Evolutionary conservation across 768 basidiomycete genomes (phyloP).

Genomic region (Cantharellus anzutake): DNA sequence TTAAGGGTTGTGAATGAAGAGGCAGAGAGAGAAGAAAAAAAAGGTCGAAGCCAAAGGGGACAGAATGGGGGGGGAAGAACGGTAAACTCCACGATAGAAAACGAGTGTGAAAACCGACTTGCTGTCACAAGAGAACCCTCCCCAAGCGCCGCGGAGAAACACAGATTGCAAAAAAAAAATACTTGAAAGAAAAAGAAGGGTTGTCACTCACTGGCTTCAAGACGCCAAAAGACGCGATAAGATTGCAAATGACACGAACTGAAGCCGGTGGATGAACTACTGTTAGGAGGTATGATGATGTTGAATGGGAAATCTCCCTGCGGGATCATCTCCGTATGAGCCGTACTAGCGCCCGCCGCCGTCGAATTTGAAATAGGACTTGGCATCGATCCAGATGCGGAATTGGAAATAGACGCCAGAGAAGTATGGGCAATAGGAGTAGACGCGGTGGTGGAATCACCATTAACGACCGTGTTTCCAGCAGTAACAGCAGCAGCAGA

Average conservation of each 20-base stretch:
- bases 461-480: not conserved
- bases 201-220: conserved; percentile 50
- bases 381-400: too few relatives aligned
- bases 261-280: conserved; percentile 34
- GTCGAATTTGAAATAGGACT: too few relatives aligned
- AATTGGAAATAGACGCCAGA: too few relatives aligned
- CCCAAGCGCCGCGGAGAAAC: not conserved
- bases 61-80: not conserved
- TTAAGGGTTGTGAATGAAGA: conserved; percentile 40
- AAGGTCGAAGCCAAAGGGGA: not conserved
- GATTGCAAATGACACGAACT: conserved; percentile 57
- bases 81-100: too few relatives aligned
- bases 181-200: conserved; percentile 7
- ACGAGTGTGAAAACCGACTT: too few relatives aligned
- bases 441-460: too few relatives aligned
- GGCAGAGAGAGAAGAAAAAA: conserved; percentile 18
- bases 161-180: not conserved
- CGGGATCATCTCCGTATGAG: conserved; percentile 33
- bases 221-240: conserved; percentile 63
- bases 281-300: conserved; percentile 34
- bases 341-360: not conserved
- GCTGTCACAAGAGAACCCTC: too few relatives aligned
- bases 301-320: conserved; percentile 54
- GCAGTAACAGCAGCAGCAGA: conserved; percentile 19
- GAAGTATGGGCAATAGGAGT: conserved; percentile 24